These are phyloP conservation scores for Nicotiana tomentosiformis DNA, from an alignment of 257 asterid species.

Conservation along the genomic window DNA sequence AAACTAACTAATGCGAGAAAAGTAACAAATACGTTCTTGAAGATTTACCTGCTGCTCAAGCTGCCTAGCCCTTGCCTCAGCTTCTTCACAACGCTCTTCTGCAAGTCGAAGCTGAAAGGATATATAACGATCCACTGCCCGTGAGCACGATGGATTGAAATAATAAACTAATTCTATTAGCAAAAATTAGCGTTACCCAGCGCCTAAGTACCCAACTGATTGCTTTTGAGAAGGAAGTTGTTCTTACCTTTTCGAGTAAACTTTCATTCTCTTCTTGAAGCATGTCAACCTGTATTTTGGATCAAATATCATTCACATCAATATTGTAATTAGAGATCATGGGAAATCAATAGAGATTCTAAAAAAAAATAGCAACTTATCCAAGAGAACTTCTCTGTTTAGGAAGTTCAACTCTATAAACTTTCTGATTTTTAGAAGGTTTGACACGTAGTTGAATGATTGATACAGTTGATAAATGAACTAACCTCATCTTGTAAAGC, in stretches of 20 bases:
- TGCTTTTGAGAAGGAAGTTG: conserved; percentile 11
- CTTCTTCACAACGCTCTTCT: conserved; percentile 86
- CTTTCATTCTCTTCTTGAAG: conserved; percentile 97
- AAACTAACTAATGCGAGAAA: too few species aligned
- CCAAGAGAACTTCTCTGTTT: not conserved
- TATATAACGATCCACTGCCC: not conserved
- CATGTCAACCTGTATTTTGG: conserved; percentile 80
- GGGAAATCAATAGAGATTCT: not conserved
- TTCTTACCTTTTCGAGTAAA: conserved; percentile 74
- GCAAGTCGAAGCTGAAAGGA: conserved; percentile 76
- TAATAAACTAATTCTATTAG: conserved; percentile 5
- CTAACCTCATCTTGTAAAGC: conserved; percentile 95
- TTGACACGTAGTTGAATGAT: not conserved
- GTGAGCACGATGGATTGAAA: conserved; percentile 11
- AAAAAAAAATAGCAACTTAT: not conserved
- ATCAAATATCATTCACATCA: conserved; percentile 14
- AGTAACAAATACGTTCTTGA: too few species aligned
- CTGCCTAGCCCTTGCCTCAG: conserved; percentile 37
- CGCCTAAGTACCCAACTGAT: not conserved
- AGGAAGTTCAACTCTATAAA: not conserved
- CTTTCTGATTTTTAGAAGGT: not conserved
- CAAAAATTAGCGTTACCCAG: not conserved
- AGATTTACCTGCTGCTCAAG: too few species aligned
- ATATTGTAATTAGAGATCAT: not conserved
- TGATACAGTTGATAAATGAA: not conserved